A percentile compares a stretch with the other conserved stretches of the same genome.
phyloP scores from a whole-genome alignment of 140 eudicot species.

The Cichorium intybus region DNA sequence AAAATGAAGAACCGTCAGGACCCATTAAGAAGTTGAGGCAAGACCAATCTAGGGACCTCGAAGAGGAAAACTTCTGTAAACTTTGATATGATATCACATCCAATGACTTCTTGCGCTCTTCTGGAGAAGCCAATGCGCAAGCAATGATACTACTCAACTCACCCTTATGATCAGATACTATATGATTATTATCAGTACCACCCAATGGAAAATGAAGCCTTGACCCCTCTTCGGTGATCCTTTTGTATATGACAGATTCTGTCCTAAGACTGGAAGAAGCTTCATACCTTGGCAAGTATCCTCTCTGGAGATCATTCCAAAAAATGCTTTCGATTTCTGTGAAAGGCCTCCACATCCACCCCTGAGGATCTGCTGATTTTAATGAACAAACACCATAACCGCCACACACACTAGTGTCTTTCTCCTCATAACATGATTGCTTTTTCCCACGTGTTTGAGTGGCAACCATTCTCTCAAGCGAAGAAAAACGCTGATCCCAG shows the following conservation, averaged over 20 bases:
- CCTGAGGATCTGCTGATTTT: constrained; percentile 41
- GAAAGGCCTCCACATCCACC: constrained; percentile 71
- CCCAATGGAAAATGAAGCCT: constrained; percentile 67
- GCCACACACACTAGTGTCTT: no score
- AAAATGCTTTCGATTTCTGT: constrained; percentile 42
- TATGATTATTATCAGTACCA: constrained; percentile 38
- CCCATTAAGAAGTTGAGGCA: constrained; percentile 39
- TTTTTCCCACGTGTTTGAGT: constrained; percentile 18
- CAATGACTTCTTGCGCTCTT: constrained; percentile 22
- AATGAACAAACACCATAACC: no score
- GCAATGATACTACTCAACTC: constrained; percentile 85
- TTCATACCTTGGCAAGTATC: constrained; percentile 49
- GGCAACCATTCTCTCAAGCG: constrained; percentile 28
- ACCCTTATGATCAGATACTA: constrained; percentile 74
- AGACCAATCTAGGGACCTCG: constrained; percentile 37
- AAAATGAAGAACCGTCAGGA: constrained; percentile 34
- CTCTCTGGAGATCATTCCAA: constrained; percentile 55
- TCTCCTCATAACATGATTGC: no score
- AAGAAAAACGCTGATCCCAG: constrained; percentile 69
- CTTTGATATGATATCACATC: constrained; percentile 30
- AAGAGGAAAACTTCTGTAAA: constrained; percentile 31
- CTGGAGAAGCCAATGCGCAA: constrained; percentile 61
- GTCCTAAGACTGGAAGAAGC: constrained; percentile 24
- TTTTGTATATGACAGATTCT: constrained; percentile 44
- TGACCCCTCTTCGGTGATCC: constrained; percentile 60